Conservation (phyloP, 441 rosid genomes). For the Adansonia gregorii region DNA sequence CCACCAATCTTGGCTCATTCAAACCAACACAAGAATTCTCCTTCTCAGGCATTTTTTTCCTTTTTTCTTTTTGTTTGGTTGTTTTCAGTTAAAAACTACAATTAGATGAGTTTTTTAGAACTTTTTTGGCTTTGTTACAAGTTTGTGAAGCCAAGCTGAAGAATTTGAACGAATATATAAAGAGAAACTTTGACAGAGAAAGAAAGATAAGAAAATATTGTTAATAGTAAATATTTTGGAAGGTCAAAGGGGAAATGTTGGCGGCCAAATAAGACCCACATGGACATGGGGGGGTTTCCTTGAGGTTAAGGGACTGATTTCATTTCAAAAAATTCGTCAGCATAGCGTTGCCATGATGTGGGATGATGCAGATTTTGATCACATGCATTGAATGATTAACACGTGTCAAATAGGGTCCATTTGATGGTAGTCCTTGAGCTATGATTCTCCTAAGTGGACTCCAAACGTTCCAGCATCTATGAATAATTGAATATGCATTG, state of each 20-base stretch:
- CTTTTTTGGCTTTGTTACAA: background rate
- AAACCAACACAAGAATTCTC: conserved; percentile 28
- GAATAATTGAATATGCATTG: background rate
- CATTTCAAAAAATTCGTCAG: conserved; percentile 35
- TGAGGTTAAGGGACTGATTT: background rate
- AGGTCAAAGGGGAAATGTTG: conserved; percentile 50
- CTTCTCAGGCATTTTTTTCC: conserved; percentile 39
- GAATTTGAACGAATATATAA: conserved; percentile 32
- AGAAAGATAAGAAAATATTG: background rate
- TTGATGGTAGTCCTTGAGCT: background rate
- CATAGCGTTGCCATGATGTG: conserved; percentile 52
- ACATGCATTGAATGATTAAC: conserved; percentile 23
- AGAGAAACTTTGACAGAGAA: background rate
- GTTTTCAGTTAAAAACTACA: background rate
- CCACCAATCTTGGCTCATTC: conserved; percentile 56
- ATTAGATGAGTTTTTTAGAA: background rate
- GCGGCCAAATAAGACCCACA: conserved; percentile 50
- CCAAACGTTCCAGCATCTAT: background rate
- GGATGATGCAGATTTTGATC: background rate
- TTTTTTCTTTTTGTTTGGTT: conserved; percentile 20
- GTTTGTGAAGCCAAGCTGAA: conserved; percentile 27
- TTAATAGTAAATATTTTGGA: conserved; percentile 20
- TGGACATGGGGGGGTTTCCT: conserved; percentile 29
- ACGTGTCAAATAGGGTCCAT: conserved; percentile 21
- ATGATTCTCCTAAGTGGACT: background rate